phyloP scores from a whole-genome alignment of 2,329 filamentous ascomycete genomes.

The Penicillium janthinellum region DNA sequence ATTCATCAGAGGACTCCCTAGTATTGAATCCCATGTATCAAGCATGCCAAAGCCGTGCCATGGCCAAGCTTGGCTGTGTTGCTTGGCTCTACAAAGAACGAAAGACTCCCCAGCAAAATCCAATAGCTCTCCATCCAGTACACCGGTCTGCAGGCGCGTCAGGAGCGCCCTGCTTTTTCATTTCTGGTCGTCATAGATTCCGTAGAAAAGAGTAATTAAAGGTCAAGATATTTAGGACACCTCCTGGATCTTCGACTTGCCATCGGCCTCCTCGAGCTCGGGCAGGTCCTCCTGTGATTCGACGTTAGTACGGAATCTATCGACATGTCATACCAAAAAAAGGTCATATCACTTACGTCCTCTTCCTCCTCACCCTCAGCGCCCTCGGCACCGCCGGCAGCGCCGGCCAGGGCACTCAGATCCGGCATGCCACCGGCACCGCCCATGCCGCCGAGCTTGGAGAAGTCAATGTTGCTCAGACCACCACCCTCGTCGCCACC shows the following conservation, averaged over 20 bases:
- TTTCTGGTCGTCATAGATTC: conserved; percentile 29
- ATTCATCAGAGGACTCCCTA: conserved; percentile 10
- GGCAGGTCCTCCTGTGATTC: conserved; percentile 76
- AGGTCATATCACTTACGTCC: conserved; percentile 50
- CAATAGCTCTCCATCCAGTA: conserved; percentile 14
- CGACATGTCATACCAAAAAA: background rate
- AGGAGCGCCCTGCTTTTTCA: conserved; percentile 25
- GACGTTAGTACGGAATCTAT: conserved; percentile 37
- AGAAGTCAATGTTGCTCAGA: conserved; percentile 90
- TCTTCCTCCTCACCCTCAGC: conserved; percentile 44
- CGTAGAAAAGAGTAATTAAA: conserved; percentile 18
- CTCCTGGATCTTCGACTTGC: conserved; percentile 45
- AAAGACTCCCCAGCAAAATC: conserved; percentile 16
- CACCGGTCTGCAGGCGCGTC: conserved; percentile 15
- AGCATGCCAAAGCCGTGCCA: conserved; percentile 5
- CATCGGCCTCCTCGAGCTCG: conserved; percentile 57
- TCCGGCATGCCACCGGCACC: conserved; percentile 32
- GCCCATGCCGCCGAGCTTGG: conserved; percentile 73
- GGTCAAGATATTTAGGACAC: conserved; percentile 30
- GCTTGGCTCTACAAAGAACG: conserved; percentile 19
- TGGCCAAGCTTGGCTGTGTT: conserved; percentile 10
- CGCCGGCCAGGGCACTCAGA: conserved; percentile 40
- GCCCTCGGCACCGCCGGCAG: conserved; percentile 39
- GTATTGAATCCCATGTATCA: conserved; percentile 6
- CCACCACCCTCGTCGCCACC: conserved; percentile 55